These are phyloP conservation scores for Epichloe uncinata DNA, from an alignment of 2,329 filamentous ascomycete species.

Conservation along the genomic window DNA sequence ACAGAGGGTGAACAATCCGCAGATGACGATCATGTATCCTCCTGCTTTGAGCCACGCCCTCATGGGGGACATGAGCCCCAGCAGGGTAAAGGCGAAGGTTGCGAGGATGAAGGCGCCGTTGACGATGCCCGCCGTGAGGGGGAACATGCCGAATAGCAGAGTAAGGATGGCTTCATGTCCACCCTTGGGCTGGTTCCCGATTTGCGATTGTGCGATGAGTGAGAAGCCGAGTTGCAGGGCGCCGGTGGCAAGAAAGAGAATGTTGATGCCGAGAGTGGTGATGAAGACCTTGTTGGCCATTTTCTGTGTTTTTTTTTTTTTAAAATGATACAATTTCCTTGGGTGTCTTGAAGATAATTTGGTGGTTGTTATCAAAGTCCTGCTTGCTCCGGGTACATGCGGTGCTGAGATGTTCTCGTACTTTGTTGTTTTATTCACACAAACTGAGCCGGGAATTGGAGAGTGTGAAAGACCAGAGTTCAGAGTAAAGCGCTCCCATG, in stretches of 20 bases:
- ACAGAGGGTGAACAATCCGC: slow-evolving; percentile 49
- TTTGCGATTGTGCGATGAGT: slow-evolving; percentile 35
- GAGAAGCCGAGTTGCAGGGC: slow-evolving; percentile 42
- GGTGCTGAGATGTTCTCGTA: too few relatives aligned
- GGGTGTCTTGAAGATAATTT: too few relatives aligned
- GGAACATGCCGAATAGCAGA: slow-evolving; percentile 39
- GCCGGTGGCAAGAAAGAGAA: slow-evolving; percentile 39
- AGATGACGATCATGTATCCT: slow-evolving; percentile 49
- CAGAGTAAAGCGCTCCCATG: too few relatives aligned
- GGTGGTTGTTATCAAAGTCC: too few relatives aligned
- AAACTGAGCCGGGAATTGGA: too few relatives aligned
- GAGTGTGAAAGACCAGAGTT: too few relatives aligned
- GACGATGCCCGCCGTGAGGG: slow-evolving; percentile 52
- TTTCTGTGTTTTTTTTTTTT: neutral
- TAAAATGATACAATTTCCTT: too few relatives aligned
- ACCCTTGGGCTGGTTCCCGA: slow-evolving; percentile 27
- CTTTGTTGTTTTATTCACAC: too few relatives aligned
- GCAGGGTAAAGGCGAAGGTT: slow-evolving; percentile 56
- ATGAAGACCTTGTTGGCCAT: slow-evolving; percentile 45
- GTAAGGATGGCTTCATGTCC: slow-evolving; percentile 37
- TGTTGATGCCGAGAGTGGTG: slow-evolving; percentile 33
- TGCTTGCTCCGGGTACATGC: too few relatives aligned
- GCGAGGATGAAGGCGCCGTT: slow-evolving; percentile 61
- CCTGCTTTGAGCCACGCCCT: slow-evolving; percentile 59
- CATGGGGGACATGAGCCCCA: slow-evolving; percentile 54